Evolutionary conservation across 164 flowering plant species (phyloP), one percentile per base, ranked within the genome.

Genomic region (Nymphaea thermarum): DNA sequence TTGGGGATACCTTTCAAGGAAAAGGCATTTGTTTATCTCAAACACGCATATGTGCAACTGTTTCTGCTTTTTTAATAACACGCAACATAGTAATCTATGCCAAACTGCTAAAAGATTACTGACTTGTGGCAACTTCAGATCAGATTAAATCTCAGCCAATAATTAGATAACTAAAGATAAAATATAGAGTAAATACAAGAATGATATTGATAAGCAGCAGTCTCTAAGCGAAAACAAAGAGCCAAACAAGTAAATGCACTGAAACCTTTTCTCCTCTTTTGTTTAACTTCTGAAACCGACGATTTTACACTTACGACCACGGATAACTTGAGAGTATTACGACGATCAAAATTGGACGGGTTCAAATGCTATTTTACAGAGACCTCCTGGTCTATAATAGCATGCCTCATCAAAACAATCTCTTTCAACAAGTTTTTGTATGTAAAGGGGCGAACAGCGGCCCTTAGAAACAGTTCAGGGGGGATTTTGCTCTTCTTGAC

Each of bases 381-480:
- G 57, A 51, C 8, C 57, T 51, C 57, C 36, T 94, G 95, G 61
- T 94, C 98, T 66, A 94, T 60, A 67, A 91, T 89, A 0, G 87
- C 98, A 76, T 94, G 98, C 75, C 98, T 83, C 36, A 83, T 79
- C 73, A 94, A 72, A 53, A 91, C 97, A 75, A 94, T 88, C 80
- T 94, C 98, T 78, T 94, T 94, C 43, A 94, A 93, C 62, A 94
- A 88, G 73, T 91, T 91, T 72, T 83, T 80, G 73, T 91, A 94
- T 36, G 88, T 87, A 60, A 94, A 94, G 2, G 95, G 98, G 59
- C 97, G 83, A 12, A 94, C 91, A 0, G 96, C 97, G 0, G 92
- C 93, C 60, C 84, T 68, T 72, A 91, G 60, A 68, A 91, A 94
- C 70, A 86, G 74, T 66, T 79, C 97, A 0, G 97, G 97, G 4